These are phyloP conservation scores for Grigorovia humatica DNA, from an alignment of 805 yeast species.

Conservation along the genomic window DNA sequence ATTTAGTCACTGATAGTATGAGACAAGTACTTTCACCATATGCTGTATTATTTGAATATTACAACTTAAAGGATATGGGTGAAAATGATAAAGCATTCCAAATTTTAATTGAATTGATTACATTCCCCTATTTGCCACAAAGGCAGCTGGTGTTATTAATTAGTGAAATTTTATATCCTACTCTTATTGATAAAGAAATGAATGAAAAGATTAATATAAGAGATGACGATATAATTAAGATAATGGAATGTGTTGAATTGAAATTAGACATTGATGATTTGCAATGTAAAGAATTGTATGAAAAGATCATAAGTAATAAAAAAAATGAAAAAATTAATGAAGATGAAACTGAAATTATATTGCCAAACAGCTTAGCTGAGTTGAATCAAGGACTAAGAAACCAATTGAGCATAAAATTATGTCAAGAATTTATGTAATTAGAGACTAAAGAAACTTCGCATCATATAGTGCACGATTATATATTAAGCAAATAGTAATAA, in stretches of 20 bases:
- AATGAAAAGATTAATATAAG: slow-evolving; percentile 13
- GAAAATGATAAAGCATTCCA: slow-evolving; percentile 17
- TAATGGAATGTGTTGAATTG: slow-evolving; percentile 18
- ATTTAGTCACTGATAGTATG: slow-evolving; percentile 42
- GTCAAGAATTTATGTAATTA: slow-evolving; percentile 22
- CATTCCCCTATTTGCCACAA: slow-evolving; percentile 22
- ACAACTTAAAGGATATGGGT: slow-evolving; percentile 25
- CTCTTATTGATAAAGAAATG: slow-evolving; percentile 9
- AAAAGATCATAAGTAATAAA: slow-evolving; percentile 7
- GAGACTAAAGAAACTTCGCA: background rate
- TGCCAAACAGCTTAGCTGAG: slow-evolving; percentile 12
- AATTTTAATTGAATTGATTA: slow-evolving; percentile 16
- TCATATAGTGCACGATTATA: background rate
- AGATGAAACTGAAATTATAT: background rate
- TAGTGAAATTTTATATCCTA: slow-evolving; percentile 21
- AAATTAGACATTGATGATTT: slow-evolving; percentile 15
- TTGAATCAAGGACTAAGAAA: slow-evolving; percentile 16
- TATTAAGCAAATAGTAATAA: background rate
- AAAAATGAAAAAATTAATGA: background rate
- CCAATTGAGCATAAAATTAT: slow-evolving; percentile 19
- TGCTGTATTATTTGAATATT: slow-evolving; percentile 48
- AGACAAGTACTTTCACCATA: slow-evolving; percentile 65
- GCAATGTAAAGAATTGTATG: slow-evolving; percentile 13
- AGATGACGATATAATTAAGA: slow-evolving; percentile 14
- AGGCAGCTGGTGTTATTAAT: slow-evolving; percentile 20